phyloP scores from a whole-genome alignment of 2,329 filamentous ascomycete genomes.

The Scedosporium boydii region DNA sequence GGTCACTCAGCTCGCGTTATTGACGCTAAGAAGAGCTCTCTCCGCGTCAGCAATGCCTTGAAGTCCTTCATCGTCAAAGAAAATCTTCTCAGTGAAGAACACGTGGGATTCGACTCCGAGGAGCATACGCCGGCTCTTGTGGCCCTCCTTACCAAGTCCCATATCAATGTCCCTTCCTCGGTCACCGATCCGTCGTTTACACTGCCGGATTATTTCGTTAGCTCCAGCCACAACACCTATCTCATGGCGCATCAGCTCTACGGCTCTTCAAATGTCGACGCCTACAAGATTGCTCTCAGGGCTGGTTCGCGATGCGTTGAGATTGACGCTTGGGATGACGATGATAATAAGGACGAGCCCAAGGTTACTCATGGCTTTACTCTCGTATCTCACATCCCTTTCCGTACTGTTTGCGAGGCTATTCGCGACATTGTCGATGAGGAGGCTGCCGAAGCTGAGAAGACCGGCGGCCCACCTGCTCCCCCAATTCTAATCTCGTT shows the following conservation, averaged over 20 bases:
- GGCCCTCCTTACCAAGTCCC: conserved; percentile 43
- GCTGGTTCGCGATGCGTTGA: conserved; percentile 62
- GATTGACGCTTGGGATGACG: conserved; percentile 64
- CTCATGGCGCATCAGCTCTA: conserved; percentile 60
- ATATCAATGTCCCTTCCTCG: conserved; percentile 45
- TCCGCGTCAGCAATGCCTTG: conserved; percentile 50
- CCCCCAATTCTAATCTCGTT: conserved; percentile 56
- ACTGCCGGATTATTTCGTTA: conserved; percentile 62
- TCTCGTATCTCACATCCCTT: conserved; percentile 54
- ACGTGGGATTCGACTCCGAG: conserved; percentile 35
- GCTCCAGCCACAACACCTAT: conserved; percentile 66
- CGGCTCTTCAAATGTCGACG: conserved; percentile 50
- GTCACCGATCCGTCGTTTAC: conserved; percentile 49
- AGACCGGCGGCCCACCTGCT: conserved; percentile 24
- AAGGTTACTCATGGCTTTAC: conserved; percentile 65
- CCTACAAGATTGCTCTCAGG: conserved; percentile 52
- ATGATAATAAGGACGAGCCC: conserved; percentile 50
- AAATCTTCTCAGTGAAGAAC: conserved; percentile 35
- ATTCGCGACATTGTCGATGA: conserved; percentile 53
- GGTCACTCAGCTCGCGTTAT: conserved; percentile 42
- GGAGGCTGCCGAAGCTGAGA: conserved; percentile 35
- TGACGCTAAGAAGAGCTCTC: conserved; percentile 37
- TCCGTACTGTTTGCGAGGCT: conserved; percentile 55
- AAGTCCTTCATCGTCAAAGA: conserved; percentile 45
- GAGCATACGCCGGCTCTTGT: conserved; percentile 35